These are phyloP conservation scores for Eucalyptus brandiana DNA, from an alignment of 345 rosid species.

Conservation along the genomic window DNA sequence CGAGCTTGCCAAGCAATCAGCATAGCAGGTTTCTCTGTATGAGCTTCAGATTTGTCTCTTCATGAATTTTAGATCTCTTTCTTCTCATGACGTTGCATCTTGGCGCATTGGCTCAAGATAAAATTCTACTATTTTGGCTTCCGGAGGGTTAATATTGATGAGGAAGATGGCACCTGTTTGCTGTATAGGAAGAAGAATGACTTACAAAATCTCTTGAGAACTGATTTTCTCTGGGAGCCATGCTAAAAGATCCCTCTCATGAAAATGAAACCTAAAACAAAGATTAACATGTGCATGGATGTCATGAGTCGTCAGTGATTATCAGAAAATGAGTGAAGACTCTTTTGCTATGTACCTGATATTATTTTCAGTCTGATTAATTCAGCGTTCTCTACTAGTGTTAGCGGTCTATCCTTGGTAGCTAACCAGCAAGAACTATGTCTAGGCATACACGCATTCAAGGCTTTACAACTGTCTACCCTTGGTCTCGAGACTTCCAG, in stretches of 20 bases:
- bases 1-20: not conserved
- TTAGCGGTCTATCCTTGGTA: not conserved
- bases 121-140: not conserved
- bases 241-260: not conserved
- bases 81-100: not conserved
- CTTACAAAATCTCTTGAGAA: not conserved
- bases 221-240: not conserved
- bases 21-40: not conserved
- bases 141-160: not conserved
- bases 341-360: not conserved
- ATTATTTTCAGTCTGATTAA: not conserved
- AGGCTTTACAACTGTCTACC: not conserved
- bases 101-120: not conserved
- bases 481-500: not conserved
- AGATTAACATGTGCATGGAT: not conserved
- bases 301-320: not conserved
- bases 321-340: not conserved
- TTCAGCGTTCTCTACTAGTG: not conserved
- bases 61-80: not conserved
- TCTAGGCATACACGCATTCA: not conserved
- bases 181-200: not conserved
- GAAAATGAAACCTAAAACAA: not conserved
- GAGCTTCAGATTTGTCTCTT: not conserved
- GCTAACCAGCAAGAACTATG: not conserved
- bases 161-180: not conserved